Conservation (phyloP, 805 yeast genomes). For the Wickerhamomyces kurtzmanii region DNA sequence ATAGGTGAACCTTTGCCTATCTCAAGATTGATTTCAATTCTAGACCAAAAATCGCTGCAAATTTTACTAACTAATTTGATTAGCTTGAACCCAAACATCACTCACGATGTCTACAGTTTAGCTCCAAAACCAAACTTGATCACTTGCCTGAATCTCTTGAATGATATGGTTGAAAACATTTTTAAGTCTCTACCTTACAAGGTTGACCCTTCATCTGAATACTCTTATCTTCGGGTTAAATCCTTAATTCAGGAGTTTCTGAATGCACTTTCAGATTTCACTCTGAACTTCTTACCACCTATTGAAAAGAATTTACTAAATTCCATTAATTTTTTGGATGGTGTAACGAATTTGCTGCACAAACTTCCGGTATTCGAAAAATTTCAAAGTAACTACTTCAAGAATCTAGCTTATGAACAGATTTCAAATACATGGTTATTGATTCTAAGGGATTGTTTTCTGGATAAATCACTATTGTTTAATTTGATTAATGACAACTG, state of each 20-base stretch:
- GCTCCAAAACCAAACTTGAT: constrained; percentile 52
- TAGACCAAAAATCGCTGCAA: constrained; percentile 49
- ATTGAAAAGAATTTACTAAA: constrained; percentile 42
- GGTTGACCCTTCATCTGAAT: constrained; percentile 65
- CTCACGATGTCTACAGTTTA: constrained; percentile 32
- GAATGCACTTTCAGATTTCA: constrained; percentile 63
- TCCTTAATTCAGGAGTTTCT: constrained; percentile 60
- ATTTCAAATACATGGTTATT: constrained; percentile 48
- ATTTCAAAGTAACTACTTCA: constrained; percentile 27
- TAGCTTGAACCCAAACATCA: constrained; percentile 51
- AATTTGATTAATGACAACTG: constrained; percentile 26
- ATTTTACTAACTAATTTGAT: constrained; percentile 42
- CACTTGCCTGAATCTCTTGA: constrained; percentile 40
- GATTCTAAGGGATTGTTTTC: constrained; percentile 24
- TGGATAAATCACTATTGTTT: constrained; percentile 22
- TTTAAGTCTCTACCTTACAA: constrained; percentile 56
- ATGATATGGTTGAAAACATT: constrained; percentile 28
- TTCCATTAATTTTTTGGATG: constrained; percentile 54
- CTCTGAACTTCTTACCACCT: constrained; percentile 65
- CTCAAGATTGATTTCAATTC: constrained; percentile 54
- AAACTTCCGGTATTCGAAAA: constrained; percentile 59
- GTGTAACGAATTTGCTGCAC: constrained; percentile 48
- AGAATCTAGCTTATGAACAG: constrained; percentile 48
- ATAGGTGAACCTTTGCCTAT: constrained; percentile 55
- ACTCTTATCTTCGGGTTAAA: constrained; percentile 66